Evolutionary conservation across 2,329 filamentous ascomycete genomes (phyloP), one percentile per base, ranked within the genome.

Genomic region (Diaporthe sp.): DNA sequence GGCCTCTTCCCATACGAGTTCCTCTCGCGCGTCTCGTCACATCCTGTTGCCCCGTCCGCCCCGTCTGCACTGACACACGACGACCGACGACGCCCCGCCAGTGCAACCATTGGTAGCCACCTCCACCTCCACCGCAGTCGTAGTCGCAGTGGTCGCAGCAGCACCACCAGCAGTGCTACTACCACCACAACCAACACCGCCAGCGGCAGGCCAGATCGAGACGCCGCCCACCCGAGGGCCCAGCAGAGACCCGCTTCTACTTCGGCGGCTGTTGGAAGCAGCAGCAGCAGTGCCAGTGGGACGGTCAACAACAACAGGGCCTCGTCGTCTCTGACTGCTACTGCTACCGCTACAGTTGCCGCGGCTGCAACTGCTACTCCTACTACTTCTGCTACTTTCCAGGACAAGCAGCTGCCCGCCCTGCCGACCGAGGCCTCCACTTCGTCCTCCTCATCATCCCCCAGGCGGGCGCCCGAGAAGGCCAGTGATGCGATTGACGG

Each of bases 61-160:
- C 45, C 45, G 45, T 69, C 47, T 55, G 58, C 35, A 52, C 71
- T 57, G 58, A 64, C 70, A 75, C 50, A 68, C 64, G 64, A 68
- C 64, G 64, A 68, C 64, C 64, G 64, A 28, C 47, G 47, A 40
- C 64, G 64, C 64, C 64, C 64, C 64, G 64, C 64, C 64, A 68
- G 64, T 68, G 64, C 64, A 68, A 68, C 64, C 47, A 52, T 68
- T 54, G 47, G 13, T 9, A 68, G 64, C 64, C 64, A 50, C 17
- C 64, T 68, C 47, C 64, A 68, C 33, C 64, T 68, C 47, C 64
- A 68, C 33, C 64, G 45, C 6, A 54, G 47, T 28, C 64, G 47
- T 47, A 54, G 64, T 35, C 64, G 64, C 33, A 68, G 64, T 35
- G 33, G 64, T 40, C 33, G 47, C 47, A 40, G 47, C n/a, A 40